Percentiles rank a stretch among this genome's conserved stretches.
Conservation (phyloP, 192 early-diverging fungal genomes). For the Umbelopsis sp. region DNA sequence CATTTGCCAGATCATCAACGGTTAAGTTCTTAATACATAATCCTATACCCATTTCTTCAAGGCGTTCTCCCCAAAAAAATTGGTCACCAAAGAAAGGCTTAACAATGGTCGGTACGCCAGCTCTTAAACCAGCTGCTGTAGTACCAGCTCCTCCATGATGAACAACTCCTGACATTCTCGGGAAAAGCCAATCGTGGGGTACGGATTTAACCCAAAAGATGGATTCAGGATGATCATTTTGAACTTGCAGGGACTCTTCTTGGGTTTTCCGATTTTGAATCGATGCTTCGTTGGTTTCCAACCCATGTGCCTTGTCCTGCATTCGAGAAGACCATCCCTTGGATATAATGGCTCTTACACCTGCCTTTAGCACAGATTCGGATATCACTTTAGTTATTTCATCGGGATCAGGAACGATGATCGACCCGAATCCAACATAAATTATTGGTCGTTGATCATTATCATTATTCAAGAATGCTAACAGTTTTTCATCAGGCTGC, state of each 20-base stretch:
- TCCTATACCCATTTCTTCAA: slow-evolving; percentile 68
- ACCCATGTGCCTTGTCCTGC: slow-evolving; percentile 34
- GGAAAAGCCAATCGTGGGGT: slow-evolving; percentile 83
- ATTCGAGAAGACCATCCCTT: slow-evolving; percentile 73
- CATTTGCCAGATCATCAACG: slow-evolving; percentile 51
- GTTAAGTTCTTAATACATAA: slow-evolving; percentile 59
- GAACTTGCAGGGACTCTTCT: slow-evolving; percentile 31
- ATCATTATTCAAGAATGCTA: slow-evolving; percentile 55
- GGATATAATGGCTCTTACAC: slow-evolving; percentile 68
- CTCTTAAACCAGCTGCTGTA: slow-evolving; percentile 71
- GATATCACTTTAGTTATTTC: slow-evolving; percentile 63
- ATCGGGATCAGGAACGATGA: slow-evolving; percentile 71
- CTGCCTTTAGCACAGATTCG: slow-evolving; percentile 62
- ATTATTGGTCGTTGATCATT: slow-evolving; percentile 49
- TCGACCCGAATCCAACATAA: slow-evolving; percentile 83
- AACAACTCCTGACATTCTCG: slow-evolving; percentile 61
- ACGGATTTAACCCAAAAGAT: slow-evolving; percentile 63
- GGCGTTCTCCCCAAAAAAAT: slow-evolving; percentile 73
- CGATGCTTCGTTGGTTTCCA: slow-evolving; percentile 18
- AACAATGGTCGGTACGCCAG: slow-evolving; percentile 71
- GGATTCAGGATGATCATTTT: slow-evolving; percentile 47
- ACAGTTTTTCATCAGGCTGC: slow-evolving; percentile 54
- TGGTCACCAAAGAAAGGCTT: slow-evolving; percentile 75
- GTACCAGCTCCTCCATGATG: slow-evolving; percentile 86
- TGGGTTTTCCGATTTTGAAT: slow-evolving; percentile 20